A percentile compares a stretch with the other conserved stretches of the same genome.
Evolutionary conservation across 1,284 basidiomycete species (phyloP).

Genomic region (Microbotryum saponariae): DNA sequence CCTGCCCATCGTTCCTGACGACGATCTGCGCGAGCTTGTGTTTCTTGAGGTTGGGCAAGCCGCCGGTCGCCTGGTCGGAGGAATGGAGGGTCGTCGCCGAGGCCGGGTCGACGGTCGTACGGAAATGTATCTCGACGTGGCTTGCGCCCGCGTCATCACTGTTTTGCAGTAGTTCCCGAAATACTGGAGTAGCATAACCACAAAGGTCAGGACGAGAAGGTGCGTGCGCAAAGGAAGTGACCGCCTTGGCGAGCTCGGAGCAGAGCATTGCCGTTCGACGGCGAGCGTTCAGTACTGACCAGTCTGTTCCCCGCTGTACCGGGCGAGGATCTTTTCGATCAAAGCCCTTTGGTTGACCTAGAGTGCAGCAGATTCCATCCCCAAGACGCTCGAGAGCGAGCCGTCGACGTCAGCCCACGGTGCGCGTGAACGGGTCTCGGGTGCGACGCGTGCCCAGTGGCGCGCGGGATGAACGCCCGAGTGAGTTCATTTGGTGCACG

Average conservation of each 20-base stretch:
- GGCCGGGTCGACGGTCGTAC: conserved; percentile 8
- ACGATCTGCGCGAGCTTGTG: conserved; percentile 44
- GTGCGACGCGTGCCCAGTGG: too few relatives aligned
- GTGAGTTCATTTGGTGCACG: too few relatives aligned
- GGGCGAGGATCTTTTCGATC: conserved; percentile 58
- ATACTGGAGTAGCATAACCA: conserved; percentile 49
- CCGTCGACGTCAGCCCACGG: too few relatives aligned
- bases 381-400: too few relatives aligned
- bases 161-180: conserved; percentile 87
- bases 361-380: too few relatives aligned
- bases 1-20: conserved; percentile 79
- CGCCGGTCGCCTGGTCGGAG: conserved; percentile 52
- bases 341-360: too few relatives aligned
- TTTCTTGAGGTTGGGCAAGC: conserved; percentile 22
- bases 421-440: too few relatives aligned
- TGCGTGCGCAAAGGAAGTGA: neutral
- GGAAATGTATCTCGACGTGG: conserved; percentile 36
- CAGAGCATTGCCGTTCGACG: too few relatives aligned
- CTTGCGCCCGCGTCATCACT: conserved; percentile 61
- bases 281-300: conserved; percentile 42
- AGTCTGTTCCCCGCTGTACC: conserved; percentile 90
- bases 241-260: neutral
- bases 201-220: neutral
- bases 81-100: conserved; percentile 14
- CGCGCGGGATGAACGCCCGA: too few relatives aligned